A percentile compares a stretch with the other conserved stretches of the same genome.
These are phyloP conservation scores for Fusarium buharicum DNA, from an alignment of 2,329 filamentous ascomycete species.

Conservation along the genomic window DNA sequence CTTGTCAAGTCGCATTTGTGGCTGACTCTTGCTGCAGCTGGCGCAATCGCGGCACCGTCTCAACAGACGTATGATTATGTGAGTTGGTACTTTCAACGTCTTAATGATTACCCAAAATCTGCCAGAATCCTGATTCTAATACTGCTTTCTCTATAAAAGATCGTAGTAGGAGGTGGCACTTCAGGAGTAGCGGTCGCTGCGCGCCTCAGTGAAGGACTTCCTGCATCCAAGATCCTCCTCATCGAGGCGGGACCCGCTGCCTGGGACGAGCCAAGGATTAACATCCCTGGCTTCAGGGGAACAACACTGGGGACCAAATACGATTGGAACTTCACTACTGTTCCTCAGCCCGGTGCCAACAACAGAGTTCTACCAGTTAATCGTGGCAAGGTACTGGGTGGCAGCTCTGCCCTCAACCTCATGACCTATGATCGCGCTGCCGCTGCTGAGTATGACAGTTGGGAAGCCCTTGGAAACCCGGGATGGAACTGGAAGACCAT, in stretches of 20 bases:
- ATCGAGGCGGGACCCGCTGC: slow-evolving; percentile 17
- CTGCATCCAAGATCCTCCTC: slow-evolving; percentile 25
- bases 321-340: slow-evolving; percentile 44
- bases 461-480: slow-evolving; percentile 52
- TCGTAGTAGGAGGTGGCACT: slow-evolving; percentile 49
- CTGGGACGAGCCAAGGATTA: slow-evolving; percentile 20
- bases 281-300: slow-evolving; percentile 19
- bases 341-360: slow-evolving; percentile 42
- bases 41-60: slow-evolving; percentile 29
- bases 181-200: slow-evolving; percentile 48
- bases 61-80: slow-evolving; percentile 35
- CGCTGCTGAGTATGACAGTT: slow-evolving; percentile 47
- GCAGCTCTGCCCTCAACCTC: slow-evolving; percentile 47
- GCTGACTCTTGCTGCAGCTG: slow-evolving; percentile 25
- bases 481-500: slow-evolving; percentile 51
- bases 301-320: slow-evolving; percentile 44
- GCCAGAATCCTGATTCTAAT: not conserved
- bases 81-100: slow-evolving; percentile 9
- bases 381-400: slow-evolving; percentile 45
- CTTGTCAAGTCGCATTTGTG: slow-evolving; percentile 31
- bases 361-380: slow-evolving; percentile 37
- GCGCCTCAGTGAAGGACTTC: slow-evolving; percentile 44
- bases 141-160: not conserved
- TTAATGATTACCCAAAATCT: not conserved
- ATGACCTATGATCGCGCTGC: slow-evolving; percentile 48